Evolutionary conservation across 345 rosid species (phyloP).

Genomic region (Noccaea bulbosa): DNA sequence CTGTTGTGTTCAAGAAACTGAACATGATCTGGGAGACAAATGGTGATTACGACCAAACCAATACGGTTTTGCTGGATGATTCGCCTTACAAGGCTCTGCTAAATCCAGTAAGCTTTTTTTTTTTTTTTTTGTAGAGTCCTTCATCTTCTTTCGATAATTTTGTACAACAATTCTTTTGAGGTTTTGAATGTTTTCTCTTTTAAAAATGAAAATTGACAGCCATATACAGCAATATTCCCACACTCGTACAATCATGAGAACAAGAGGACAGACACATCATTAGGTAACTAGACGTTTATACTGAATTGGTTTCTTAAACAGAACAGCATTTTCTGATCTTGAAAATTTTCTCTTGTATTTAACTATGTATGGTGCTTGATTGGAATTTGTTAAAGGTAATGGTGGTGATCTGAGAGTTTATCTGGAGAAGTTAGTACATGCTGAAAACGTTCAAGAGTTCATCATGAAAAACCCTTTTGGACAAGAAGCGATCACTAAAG

Average conservation of each 20-base stretch:
- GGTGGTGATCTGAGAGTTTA: slow-evolving; percentile 73
- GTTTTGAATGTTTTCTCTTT: not conserved
- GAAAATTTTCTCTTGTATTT: no score
- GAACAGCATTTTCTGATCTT: no score
- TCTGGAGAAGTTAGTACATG: slow-evolving; percentile 59
- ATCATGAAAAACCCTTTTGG: slow-evolving; percentile 73
- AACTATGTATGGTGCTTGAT: not conserved
- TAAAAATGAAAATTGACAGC: slow-evolving; percentile 46
- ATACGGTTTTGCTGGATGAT: slow-evolving; percentile 83
- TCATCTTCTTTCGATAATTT: slow-evolving; percentile 3
- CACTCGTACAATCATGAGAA: slow-evolving; percentile 57
- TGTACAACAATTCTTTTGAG: not conserved
- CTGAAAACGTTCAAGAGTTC: slow-evolving; percentile 61
- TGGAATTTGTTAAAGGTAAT: slow-evolving; percentile 50
- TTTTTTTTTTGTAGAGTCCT: not conserved
- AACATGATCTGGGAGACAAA: slow-evolving; percentile 70
- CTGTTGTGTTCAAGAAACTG: slow-evolving; percentile 74
- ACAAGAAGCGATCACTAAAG: no score
- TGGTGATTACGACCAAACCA: slow-evolving; percentile 68
- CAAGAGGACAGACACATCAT: slow-evolving; percentile 49
- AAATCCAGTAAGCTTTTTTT: slow-evolving; percentile 93
- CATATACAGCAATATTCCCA: slow-evolving; percentile 76
- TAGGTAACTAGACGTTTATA: slow-evolving; percentile 59
- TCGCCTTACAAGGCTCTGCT: slow-evolving; percentile 94
- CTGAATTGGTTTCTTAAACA: not conserved